These are phyloP conservation scores for Hypoxylon sp. DNA, from an alignment of 2,329 filamentous ascomycete genomes.

Conservation along the genomic window DNA sequence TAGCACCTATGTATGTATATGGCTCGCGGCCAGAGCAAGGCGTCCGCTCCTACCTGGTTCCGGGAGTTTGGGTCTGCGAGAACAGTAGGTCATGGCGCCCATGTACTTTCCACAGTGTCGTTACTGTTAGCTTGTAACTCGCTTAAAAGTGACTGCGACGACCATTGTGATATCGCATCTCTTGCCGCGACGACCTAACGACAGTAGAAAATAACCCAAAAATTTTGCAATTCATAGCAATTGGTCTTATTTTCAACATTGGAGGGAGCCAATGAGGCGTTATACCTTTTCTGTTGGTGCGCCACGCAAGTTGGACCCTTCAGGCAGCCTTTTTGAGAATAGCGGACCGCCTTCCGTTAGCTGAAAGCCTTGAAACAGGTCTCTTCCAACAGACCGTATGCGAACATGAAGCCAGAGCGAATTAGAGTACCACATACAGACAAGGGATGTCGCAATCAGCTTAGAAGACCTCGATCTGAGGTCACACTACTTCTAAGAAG, in stretches of 20 bases:
- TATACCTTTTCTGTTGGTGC: slow-evolving; percentile 9
- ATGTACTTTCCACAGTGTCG: slow-evolving; percentile 28
- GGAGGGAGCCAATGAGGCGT: slow-evolving; percentile 12
- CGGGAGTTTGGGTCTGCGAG: slow-evolving; percentile 23
- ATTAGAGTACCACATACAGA: slow-evolving; percentile 13
- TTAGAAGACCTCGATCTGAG: slow-evolving; percentile 9
- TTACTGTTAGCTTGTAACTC: slow-evolving; percentile 25
- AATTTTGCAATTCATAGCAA: background rate
- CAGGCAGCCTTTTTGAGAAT: slow-evolving; percentile 14
- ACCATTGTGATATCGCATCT: background rate
- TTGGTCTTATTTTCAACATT: slow-evolving; percentile 7
- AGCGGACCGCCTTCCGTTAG: slow-evolving; percentile 12
- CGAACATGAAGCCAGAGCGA: slow-evolving; percentile 15
- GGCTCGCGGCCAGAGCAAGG: slow-evolving; percentile 22
- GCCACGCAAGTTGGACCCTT: background rate
- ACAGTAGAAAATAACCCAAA: background rate
- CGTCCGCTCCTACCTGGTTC: slow-evolving; percentile 14
- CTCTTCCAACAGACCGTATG: slow-evolving; percentile 1
- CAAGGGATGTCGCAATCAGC: slow-evolving; percentile 14
- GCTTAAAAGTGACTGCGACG: slow-evolving; percentile 3
- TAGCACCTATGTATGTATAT: slow-evolving; percentile 14
- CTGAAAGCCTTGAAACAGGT: slow-evolving; percentile 8
- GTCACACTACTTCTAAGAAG: slow-evolving; percentile 24
- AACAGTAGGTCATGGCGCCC: slow-evolving; percentile 17
- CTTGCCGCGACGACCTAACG: background rate